These are phyloP conservation scores for Scheffersomyces cryptocercus DNA, from an alignment of 1,139 yeast genomes.

Conservation along the genomic window DNA sequence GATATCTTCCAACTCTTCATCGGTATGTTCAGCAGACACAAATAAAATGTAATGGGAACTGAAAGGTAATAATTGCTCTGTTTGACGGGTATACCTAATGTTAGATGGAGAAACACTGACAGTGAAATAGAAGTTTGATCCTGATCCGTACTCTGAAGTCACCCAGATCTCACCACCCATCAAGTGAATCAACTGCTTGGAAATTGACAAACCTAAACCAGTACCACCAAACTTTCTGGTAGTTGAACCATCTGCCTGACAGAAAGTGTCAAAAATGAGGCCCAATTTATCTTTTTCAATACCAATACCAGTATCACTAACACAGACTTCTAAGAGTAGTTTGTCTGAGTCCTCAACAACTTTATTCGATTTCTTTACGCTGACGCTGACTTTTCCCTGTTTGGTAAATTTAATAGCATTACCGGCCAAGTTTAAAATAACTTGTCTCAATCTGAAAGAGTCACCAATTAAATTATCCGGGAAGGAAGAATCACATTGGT, in stretches of 20 bases:
- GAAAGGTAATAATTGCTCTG: conserved; percentile 74
- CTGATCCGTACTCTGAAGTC: conserved; percentile 75
- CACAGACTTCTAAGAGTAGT: conserved; percentile 77
- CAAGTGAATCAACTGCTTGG: conserved; percentile 79
- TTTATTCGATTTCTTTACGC: conserved; percentile 54
- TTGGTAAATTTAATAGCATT: conserved; percentile 87
- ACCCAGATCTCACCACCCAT: conserved; percentile 96
- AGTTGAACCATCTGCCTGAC: conserved; percentile 92
- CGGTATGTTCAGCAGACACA: conserved; percentile 64
- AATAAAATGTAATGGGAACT: conserved; percentile 68
- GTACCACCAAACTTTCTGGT: conserved; percentile 93
- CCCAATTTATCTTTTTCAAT: conserved; percentile 82
- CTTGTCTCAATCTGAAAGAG: conserved; percentile 82
- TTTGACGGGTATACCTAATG: conserved; percentile 60
- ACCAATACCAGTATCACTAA: conserved; percentile 88
- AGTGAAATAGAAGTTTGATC: conserved; percentile 80
- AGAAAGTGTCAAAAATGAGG: conserved; percentile 81
- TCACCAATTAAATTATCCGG: conserved; percentile 87
- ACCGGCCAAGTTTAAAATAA: conserved; percentile 79
- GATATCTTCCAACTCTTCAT: conserved; percentile 49
- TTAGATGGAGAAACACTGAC: conserved; percentile 75
- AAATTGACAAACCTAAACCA: conserved; percentile 75
- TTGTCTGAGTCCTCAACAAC: conserved; percentile 50
- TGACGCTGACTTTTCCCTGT: conserved; percentile 70
- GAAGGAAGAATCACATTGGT: conserved; percentile 82